Base-by-base conservation (phyloP, 75 land plant genomes). In the Isoetes taiwanensis region DNA sequence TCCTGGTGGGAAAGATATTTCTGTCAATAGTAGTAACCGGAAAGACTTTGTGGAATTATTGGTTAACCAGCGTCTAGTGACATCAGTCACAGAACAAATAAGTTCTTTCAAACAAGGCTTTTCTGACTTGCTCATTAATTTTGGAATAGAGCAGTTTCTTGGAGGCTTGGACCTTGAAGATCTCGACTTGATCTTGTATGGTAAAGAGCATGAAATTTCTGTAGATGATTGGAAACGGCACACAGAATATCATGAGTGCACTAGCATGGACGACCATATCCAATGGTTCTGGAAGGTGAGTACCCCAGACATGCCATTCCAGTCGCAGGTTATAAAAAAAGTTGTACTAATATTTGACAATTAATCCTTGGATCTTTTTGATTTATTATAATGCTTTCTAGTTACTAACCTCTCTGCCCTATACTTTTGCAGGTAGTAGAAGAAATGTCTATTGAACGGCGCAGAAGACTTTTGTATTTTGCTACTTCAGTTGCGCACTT, bases 401-500 rank as follows among this genome's bases (percentile, higher is more conserved):
- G n/a, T n/a, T n/a, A n/a, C n/a, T n/a, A n/a, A n/a, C n/a, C n/a
- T n/a, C n/a, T n/a, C n/a, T n/a, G n/a, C n/a, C n/a, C n/a, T n/a
- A n/a, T n/a, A n/a, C n/a, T 53, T 2, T 52, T 67, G 43, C 74
- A 90, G 96, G 77, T 82, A 41, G 81, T 82, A 30, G 81, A 68
- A 40, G 62, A 20, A 10, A 90, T 90, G 96, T 41, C 81, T 16
- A 58, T 55, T 28, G 87, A 82, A 56, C 82, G 81, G 59, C 74
- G 70, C 28, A 75, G 80, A 48, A 46, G 68, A 11, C 80, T 90
- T 25, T 80, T 90, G 21, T 82, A 76, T 70, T 90, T 90, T 64
- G 85, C 93, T 76, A 86, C 96, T 2, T 85, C 96, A n/a, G 62
- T 90, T 3, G 78, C 68, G 42, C 77, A 82, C 64, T 69, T 90